These are phyloP conservation scores for Epithemia pelagica DNA, from an alignment of 108 stramenopile species.

Conservation along the genomic window DNA sequence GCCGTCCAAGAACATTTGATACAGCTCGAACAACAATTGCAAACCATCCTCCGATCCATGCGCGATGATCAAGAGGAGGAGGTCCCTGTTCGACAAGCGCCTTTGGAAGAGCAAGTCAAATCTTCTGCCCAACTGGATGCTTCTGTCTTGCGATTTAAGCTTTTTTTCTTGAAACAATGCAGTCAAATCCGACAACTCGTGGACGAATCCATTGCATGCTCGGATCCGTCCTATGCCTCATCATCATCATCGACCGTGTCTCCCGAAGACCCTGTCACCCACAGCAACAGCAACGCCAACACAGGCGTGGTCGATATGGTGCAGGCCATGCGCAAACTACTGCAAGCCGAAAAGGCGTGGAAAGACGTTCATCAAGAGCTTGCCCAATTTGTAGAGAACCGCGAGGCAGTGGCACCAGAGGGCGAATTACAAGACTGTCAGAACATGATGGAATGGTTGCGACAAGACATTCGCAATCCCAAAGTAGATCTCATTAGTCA, in stretches of 20 bases:
- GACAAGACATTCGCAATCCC: conserved; percentile 27
- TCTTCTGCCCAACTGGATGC: neutral
- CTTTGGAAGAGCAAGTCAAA: neutral
- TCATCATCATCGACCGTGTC: neutral
- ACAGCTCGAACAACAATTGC: conserved; percentile 34
- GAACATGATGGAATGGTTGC: conserved; percentile 24
- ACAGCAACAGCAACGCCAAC: neutral
- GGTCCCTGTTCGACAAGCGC: neutral
- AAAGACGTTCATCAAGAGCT: conserved; percentile 16
- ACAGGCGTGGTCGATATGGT: conserved; percentile 13
- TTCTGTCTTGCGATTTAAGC: conserved; percentile 1
- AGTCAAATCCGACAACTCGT: conserved; percentile 32
- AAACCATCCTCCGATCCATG: neutral
- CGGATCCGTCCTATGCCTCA: conserved; percentile 6
- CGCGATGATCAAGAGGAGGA: neutral
- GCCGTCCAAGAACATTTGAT: conserved; percentile 32
- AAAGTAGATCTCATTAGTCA: conserved; percentile 29
- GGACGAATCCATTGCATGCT: conserved; percentile 26
- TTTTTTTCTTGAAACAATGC: conserved; percentile 38
- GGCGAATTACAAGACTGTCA: neutral
- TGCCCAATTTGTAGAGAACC: neutral
- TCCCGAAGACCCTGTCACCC: neutral
- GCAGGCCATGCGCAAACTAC: conserved; percentile 16
- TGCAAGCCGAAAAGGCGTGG: conserved; percentile 19
- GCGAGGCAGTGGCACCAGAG: conserved; percentile 2